phyloP scores from a whole-genome alignment of 1,139 yeast species.

The Nadsonia commutata region DNA sequence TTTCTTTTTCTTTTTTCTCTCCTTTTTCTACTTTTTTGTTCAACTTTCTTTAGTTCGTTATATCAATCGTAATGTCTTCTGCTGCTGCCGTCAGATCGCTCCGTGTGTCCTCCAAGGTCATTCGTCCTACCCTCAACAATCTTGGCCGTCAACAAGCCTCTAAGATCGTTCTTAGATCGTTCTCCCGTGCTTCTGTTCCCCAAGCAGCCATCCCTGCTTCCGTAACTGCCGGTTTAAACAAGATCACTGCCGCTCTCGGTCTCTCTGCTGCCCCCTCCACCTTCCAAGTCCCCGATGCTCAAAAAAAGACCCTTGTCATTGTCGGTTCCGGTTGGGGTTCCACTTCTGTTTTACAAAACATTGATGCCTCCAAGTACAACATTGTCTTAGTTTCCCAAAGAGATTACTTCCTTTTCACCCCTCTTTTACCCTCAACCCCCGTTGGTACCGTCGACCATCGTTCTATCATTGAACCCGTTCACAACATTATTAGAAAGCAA shows the following conservation, averaged over 20 bases:
- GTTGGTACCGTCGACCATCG: conserved; percentile 87
- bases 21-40: neutral
- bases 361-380: conserved; percentile 77
- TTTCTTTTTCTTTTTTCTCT: neutral
- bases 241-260: neutral
- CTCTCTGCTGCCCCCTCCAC: neutral
- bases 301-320: conserved; percentile 77
- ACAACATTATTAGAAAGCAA: conserved; percentile 56
- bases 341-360: conserved; percentile 60
- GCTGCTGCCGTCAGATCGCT: no score
- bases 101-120: neutral
- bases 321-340: conserved; percentile 96
- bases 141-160: neutral
- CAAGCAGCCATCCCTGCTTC: neutral
- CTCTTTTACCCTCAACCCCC: conserved; percentile 84
- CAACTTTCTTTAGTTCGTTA: neutral
- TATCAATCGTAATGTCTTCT: neutral
- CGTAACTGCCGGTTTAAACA: neutral
- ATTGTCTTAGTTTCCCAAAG: conserved; percentile 86
- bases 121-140: neutral
- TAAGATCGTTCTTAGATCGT: neutral
- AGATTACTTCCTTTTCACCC: conserved; percentile 88
- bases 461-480: conserved; percentile 77
- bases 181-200: neutral
- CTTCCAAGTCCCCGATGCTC: conserved; percentile 28